A percentile compares a stretch with the other conserved stretches of the same genome.
Evolutionary conservation across 768 basidiomycete genomes (phyloP).

Genomic region (Holtermannia corniformis): DNA sequence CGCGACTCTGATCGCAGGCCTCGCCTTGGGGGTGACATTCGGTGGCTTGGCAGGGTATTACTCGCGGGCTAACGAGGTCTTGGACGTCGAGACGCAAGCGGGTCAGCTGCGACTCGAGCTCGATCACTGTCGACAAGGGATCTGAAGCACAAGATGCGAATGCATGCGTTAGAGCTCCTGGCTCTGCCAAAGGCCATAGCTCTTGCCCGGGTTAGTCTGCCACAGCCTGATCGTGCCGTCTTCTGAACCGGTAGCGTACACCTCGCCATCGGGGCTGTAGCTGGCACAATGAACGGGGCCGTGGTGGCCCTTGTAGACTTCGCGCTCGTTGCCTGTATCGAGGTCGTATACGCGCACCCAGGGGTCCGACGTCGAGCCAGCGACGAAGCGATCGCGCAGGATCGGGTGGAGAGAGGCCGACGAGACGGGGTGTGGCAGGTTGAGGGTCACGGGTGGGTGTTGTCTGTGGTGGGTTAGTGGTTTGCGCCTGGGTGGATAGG

Average conservation of each 20-base stretch:
- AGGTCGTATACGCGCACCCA: constrained; percentile 94
- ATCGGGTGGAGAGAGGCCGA: constrained; percentile 92
- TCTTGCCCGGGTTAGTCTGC: constrained; percentile 91
- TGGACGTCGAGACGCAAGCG: no score
- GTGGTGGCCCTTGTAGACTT: constrained; percentile 91
- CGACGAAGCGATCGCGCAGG: constrained; percentile 79
- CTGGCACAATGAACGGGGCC: constrained; percentile 92
- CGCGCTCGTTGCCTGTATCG: constrained; percentile 70
- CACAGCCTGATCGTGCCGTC: constrained; percentile 82
- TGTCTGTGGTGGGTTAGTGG: constrained; percentile 51
- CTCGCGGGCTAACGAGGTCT: no score
- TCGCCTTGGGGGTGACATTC: no score
- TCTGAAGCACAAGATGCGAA: no score
- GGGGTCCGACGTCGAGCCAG: constrained; percentile 79
- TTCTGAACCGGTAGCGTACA: constrained; percentile 96
- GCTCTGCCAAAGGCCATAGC: constrained; percentile 65
- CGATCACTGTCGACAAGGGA: no score
- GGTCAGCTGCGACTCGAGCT: no score
- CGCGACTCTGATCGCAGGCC: no score
- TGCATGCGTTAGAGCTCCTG: constrained; percentile 22
- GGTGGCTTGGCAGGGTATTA: no score
- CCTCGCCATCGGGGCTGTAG: constrained; percentile 91
- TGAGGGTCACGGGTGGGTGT: constrained; percentile 62
- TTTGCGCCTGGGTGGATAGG: constrained; percentile 5
- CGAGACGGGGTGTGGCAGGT: constrained; percentile 75